phyloP scores from a whole-genome alignment of 129 eudicot genomes.

The Solidago caesia region DNA sequence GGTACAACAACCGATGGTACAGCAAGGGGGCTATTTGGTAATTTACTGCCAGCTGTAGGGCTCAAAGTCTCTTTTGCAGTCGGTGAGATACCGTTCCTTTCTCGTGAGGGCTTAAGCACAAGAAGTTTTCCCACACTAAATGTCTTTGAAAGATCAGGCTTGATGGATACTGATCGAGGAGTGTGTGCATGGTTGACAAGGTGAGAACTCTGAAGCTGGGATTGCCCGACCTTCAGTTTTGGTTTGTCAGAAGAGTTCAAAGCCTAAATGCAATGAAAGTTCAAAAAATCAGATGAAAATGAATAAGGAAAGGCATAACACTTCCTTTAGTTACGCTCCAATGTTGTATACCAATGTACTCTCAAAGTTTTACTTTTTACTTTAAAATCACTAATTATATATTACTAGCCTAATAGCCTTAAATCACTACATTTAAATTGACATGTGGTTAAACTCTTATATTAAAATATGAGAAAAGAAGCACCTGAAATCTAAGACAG shows the following conservation, averaged over 20 bases:
- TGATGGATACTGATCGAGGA: constrained; percentile 49
- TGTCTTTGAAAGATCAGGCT: constrained; percentile 51
- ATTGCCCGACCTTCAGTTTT: constrained; percentile 55
- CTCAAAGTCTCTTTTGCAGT: constrained; percentile 56
- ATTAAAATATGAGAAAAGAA: not conserved
- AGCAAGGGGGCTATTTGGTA: constrained; percentile 38
- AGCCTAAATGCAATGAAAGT: constrained; percentile 35
- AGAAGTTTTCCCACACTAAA: constrained; percentile 59
- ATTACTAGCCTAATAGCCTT: not conserved
- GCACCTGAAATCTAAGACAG: not conserved
- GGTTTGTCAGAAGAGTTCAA: constrained; percentile 61
- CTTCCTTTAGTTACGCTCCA: not conserved
- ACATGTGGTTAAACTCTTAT: not conserved
- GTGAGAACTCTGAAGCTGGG: constrained; percentile 46
- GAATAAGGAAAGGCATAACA: not conserved
- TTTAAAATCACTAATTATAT: not conserved
- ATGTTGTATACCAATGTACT: not conserved
- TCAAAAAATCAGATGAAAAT: not conserved
- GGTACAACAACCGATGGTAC: constrained; percentile 43
- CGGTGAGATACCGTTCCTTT: constrained; percentile 56
- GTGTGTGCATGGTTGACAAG: constrained; percentile 42
- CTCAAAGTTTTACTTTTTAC: not conserved
- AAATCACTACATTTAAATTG: not conserved
- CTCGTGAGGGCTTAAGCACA: constrained; percentile 74
- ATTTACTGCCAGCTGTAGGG: constrained; percentile 46